These are phyloP conservation scores for Fusarium tjaetaba DNA, from an alignment of 2,329 filamentous ascomycete species.

Conservation along the genomic window DNA sequence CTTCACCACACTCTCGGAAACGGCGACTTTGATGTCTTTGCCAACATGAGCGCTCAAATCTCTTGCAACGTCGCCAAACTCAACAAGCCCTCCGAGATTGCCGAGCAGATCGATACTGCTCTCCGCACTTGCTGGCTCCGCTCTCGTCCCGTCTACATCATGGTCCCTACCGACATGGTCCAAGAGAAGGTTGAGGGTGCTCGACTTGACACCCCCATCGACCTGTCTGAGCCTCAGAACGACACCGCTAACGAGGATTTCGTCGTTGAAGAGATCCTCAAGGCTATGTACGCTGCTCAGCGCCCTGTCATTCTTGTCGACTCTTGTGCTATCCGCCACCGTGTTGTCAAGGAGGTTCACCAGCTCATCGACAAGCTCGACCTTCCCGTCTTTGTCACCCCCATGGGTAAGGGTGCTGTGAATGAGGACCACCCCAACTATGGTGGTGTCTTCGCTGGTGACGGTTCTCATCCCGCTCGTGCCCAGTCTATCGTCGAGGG, in stretches of 20 bases:
- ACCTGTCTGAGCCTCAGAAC: constrained; percentile 72
- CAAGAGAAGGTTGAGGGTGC: constrained; percentile 79
- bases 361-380: constrained; percentile 76
- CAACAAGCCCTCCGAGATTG: constrained; percentile 74
- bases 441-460: constrained; percentile 87
- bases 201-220: constrained; percentile 74
- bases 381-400: constrained; percentile 85
- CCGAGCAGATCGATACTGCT: constrained; percentile 79
- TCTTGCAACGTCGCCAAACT: constrained; percentile 78
- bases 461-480: constrained; percentile 71
- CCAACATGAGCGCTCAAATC: constrained; percentile 78
- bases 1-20: constrained; percentile 78
- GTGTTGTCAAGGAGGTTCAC: constrained; percentile 77
- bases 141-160: constrained; percentile 84
- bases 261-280: constrained; percentile 81
- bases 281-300: constrained; percentile 76
- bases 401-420: constrained; percentile 88
- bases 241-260: constrained; percentile 79
- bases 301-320: constrained; percentile 84
- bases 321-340: constrained; percentile 82
- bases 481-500: constrained; percentile 73
- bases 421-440: constrained; percentile 80
- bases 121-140: constrained; percentile 78
- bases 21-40: constrained; percentile 85
- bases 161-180: constrained; percentile 84